A percentile compares a stretch with the other conserved stretches of the same genome.
phyloP scores from a whole-genome alignment of 2,329 filamentous ascomycete species.

The Epichloe amarillans region DNA sequence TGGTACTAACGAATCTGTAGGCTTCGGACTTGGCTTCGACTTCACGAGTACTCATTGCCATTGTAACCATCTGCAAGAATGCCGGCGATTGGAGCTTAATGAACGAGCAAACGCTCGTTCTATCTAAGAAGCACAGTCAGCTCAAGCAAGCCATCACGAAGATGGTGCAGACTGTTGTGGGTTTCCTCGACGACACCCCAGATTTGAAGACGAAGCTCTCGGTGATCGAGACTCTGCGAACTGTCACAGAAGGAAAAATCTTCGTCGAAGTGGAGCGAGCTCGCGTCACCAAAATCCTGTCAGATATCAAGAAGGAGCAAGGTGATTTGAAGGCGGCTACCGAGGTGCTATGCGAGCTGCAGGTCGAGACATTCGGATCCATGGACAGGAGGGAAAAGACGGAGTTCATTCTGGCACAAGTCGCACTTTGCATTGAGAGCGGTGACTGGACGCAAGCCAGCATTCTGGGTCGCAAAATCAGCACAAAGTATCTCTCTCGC shows the following conservation, averaged over 20 bases:
- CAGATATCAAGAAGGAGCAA: constrained; percentile 93
- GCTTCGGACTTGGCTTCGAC: constrained; percentile 93
- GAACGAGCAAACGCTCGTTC: constrained; percentile 88
- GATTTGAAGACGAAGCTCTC: constrained; percentile 78
- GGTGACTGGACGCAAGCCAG: constrained; percentile 92
- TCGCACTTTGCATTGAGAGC: constrained; percentile 85
- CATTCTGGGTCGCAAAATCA: constrained; percentile 93
- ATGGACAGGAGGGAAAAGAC: constrained; percentile 98
- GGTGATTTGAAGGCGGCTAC: constrained; percentile 82
- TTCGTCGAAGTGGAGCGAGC: constrained; percentile 98
- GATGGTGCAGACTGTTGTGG: constrained; percentile 97
- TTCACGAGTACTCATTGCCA: constrained; percentile 71
- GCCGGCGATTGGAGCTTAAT: constrained; percentile 85
- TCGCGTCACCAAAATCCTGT: constrained; percentile 85
- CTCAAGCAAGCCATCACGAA: constrained; percentile 98
- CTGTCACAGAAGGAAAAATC: constrained; percentile 98
- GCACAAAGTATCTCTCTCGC: constrained; percentile 78
- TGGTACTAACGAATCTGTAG: constrained; percentile 29
- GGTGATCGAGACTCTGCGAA: constrained; percentile 87
- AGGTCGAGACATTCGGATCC: constrained; percentile 97
- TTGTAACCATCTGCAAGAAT: constrained; percentile 91
- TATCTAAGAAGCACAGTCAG: constrained; percentile 99
- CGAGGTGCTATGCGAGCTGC: constrained; percentile 90
- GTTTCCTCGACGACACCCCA: constrained; percentile 76
- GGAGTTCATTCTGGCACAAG: constrained; percentile 94